Evolutionary conservation across 768 basidiomycete genomes (phyloP).

Genomic region (Russula griseocarnosa): DNA sequence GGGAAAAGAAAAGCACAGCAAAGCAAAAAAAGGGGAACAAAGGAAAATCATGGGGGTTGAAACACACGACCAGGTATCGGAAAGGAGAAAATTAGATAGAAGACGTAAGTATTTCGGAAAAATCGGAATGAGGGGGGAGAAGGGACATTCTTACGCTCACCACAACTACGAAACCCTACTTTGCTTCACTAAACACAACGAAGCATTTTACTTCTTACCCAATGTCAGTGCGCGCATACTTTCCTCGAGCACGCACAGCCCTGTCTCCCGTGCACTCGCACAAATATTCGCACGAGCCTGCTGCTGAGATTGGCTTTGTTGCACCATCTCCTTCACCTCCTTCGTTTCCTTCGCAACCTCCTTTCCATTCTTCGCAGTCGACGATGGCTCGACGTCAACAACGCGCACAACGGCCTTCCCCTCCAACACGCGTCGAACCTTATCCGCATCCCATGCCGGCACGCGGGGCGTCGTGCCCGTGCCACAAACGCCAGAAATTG

Average conservation of each 20-base stretch:
- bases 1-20: not conserved
- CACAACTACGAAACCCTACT: not conserved
- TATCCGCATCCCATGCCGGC: slow-evolving; percentile 58
- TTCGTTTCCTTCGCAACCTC: slow-evolving; percentile 1
- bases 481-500: not conserved
- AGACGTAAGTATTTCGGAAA: not conserved
- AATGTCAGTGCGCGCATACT: slow-evolving; percentile 64
- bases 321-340: not conserved
- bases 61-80: not conserved
- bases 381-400: slow-evolving; percentile 62
- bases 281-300: slow-evolving; percentile 18
- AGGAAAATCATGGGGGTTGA: not conserved
- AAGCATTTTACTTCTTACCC: slow-evolving; percentile 41
- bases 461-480: not conserved
- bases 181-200: not conserved
- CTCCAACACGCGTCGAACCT: slow-evolving; percentile 75
- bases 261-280: slow-evolving; percentile 22
- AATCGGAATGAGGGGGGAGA: not conserved
- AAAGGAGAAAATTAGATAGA: not conserved
- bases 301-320: not conserved
- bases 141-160: not conserved
- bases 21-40: too few relatives aligned
- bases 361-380: slow-evolving; percentile 5
- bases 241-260: slow-evolving; percentile 47
- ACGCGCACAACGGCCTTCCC: slow-evolving; percentile 76